Evolutionary conservation across 768 basidiomycete species (phyloP).

Genomic region (Cystofilobasidium ferigula): DNA sequence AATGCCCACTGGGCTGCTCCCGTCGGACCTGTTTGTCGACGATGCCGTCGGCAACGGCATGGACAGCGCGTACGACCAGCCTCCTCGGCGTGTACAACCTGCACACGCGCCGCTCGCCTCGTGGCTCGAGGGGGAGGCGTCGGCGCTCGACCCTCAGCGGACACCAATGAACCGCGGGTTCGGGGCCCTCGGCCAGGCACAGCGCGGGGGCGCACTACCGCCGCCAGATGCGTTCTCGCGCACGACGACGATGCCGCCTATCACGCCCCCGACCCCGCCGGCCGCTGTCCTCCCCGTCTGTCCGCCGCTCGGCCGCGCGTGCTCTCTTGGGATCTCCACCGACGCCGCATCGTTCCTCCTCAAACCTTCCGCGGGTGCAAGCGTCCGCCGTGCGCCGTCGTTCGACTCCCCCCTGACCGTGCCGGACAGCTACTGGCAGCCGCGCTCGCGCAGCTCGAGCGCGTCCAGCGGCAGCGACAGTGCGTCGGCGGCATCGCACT

Average conservation of each 20-base stretch:
- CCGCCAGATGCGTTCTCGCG: not conserved
- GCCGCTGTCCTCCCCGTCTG: not conserved
- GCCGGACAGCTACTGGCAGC: not conserved
- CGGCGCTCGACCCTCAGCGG: not conserved
- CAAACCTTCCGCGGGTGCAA: not conserved
- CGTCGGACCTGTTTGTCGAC: not conserved
- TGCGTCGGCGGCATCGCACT: too few species aligned
- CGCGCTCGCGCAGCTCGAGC: not conserved
- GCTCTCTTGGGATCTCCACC: not conserved
- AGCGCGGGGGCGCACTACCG: too few species aligned
- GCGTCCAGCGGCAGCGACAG: not conserved
- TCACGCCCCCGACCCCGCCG: not conserved
- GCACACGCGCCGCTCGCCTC: too few species aligned
- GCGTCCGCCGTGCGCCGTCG: not conserved
- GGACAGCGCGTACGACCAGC: too few species aligned
- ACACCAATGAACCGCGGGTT: not conserved
- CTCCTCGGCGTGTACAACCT: too few species aligned
- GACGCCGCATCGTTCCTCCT: not conserved
- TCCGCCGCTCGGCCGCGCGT: not conserved
- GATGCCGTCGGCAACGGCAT: not conserved
- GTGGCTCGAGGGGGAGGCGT: too few species aligned
- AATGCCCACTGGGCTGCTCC: not conserved
- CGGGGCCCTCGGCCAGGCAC: not conserved
- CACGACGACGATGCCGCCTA: too few species aligned
- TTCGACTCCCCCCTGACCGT: not conserved